A percentile compares a stretch with the other conserved stretches of the same genome.
Conservation (phyloP, 1,284 basidiomycete genomes). For the Moesziomyces globuligerus region DNA sequence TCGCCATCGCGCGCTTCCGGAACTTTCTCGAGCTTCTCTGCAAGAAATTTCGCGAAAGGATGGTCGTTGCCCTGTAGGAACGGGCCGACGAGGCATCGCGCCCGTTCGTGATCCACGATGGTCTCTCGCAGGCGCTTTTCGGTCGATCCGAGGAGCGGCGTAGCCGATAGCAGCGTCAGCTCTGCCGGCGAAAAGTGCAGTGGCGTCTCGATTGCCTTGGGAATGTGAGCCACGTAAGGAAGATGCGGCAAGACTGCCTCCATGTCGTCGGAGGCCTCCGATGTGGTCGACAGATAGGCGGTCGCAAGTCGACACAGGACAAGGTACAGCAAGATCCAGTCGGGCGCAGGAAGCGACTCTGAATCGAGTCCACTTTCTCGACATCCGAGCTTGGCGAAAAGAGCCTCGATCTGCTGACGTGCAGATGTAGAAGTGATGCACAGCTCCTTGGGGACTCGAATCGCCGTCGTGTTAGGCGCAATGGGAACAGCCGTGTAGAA, state of each 20-base stretch:
- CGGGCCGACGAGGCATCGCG: not conserved
- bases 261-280: not conserved
- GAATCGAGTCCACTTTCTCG: not conserved
- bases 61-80: not conserved
- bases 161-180: slow-evolving; percentile 33
- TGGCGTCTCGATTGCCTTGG: slow-evolving; percentile 36
- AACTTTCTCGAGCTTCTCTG: not conserved
- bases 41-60: not conserved
- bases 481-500: slow-evolving; percentile 24
- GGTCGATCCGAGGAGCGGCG: slow-evolving; percentile 44
- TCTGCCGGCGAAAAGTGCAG: slow-evolving; percentile 42
- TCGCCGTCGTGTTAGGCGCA: slow-evolving; percentile 18
- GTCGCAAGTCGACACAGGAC: slow-evolving; percentile 13
- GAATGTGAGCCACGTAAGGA: slow-evolving; percentile 48
- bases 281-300: not conserved
- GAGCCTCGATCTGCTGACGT: not conserved
- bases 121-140: slow-evolving; percentile 28
- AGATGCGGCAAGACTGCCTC: slow-evolving; percentile 13
- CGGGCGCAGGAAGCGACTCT: slow-evolving; percentile 3
- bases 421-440: slow-evolving; percentile 34
- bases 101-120: slow-evolving; percentile 12
- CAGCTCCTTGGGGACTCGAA: slow-evolving; percentile 17
- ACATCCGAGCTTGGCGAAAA: not conserved
- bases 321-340: slow-evolving; percentile 47
- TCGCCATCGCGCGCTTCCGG: not conserved